phyloP scores from a whole-genome alignment of 1,139 yeast genomes.

The Hemisphaericaspora subhashii region DNA sequence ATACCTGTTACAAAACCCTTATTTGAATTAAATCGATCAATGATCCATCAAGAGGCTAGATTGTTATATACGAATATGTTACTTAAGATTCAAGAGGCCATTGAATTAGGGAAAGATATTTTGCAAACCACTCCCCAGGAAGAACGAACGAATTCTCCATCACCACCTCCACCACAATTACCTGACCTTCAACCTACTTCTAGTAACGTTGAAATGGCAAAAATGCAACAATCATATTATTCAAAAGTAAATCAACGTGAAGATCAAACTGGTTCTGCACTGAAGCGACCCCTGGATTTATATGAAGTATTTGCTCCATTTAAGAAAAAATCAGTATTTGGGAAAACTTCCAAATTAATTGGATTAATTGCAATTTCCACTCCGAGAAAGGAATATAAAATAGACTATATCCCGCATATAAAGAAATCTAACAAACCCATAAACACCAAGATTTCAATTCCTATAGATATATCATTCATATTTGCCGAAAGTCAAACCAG shows the following conservation, averaged over 20 bases:
- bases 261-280: conserved; percentile 2
- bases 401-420: conserved; percentile 21
- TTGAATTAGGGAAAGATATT: conserved; percentile 24
- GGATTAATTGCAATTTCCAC: conserved; percentile 37
- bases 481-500: conserved; percentile 18
- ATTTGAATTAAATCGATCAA: conserved; percentile 29
- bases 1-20: conserved; percentile 25
- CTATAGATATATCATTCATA: conserved; percentile 28
- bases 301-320: conserved; percentile 36
- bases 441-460: conserved; percentile 22
- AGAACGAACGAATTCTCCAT: conserved; percentile 1
- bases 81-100: conserved; percentile 25
- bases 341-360: conserved; percentile 27
- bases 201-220: conserved; percentile 26
- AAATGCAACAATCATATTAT: conserved; percentile 33
- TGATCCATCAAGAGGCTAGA: conserved; percentile 37
- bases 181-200: conserved; percentile 18
- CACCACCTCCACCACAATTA: conserved; percentile 2
- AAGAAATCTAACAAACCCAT: conserved; percentile 8
- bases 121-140: conserved; percentile 7
- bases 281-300: conserved; percentile 11
- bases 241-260: conserved; percentile 18
- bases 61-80: conserved; percentile 29
- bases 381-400: conserved; percentile 28
- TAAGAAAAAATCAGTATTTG: conserved; percentile 33